phyloP scores from a whole-genome alignment of 2,329 filamentous ascomycete genomes.

The Cladosporium oxysporum region DNA sequence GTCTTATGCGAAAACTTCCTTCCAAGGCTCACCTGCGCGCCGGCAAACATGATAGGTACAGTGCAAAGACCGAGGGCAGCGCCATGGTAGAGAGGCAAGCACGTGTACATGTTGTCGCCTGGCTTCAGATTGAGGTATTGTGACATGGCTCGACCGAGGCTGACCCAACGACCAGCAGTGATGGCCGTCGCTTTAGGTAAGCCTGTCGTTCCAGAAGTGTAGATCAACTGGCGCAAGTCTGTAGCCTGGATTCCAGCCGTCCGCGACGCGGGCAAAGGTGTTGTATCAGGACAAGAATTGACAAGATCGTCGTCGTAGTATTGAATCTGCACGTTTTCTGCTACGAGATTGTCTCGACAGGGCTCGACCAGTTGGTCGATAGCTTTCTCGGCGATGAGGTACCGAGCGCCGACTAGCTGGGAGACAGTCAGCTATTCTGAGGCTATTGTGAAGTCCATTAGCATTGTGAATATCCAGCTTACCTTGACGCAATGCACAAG shows the following conservation, averaged over 20 bases:
- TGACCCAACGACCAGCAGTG: conserved; percentile 27
- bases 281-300: conserved; percentile 24
- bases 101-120: conserved; percentile 55
- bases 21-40: conserved; percentile 71
- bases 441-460: not conserved
- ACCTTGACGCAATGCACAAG: conserved; percentile 41
- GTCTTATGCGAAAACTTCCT: conserved; percentile 73
- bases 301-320: conserved; percentile 32
- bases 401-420: conserved; percentile 31
- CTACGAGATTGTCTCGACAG: conserved; percentile 26
- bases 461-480: not conserved
- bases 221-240: conserved; percentile 72
- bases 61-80: conserved; percentile 69
- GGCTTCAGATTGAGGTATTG: conserved; percentile 60
- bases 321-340: conserved; percentile 26
- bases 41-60: conserved; percentile 56
- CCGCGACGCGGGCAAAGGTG: conserved; percentile 29
- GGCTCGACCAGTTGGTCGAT: conserved; percentile 30
- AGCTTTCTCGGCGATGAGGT: conserved; percentile 30
- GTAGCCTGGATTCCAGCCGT: conserved; percentile 21
- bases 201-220: conserved; percentile 75
- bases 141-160: conserved; percentile 60
- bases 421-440: not conserved
- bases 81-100: conserved; percentile 85
- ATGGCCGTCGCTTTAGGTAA: conserved; percentile 33